Percentiles rank a stretch among this genome's conserved stretches.
Conservation (phyloP, 495 filamentous ascomycete species). For the Copromyces sp. region DNA sequence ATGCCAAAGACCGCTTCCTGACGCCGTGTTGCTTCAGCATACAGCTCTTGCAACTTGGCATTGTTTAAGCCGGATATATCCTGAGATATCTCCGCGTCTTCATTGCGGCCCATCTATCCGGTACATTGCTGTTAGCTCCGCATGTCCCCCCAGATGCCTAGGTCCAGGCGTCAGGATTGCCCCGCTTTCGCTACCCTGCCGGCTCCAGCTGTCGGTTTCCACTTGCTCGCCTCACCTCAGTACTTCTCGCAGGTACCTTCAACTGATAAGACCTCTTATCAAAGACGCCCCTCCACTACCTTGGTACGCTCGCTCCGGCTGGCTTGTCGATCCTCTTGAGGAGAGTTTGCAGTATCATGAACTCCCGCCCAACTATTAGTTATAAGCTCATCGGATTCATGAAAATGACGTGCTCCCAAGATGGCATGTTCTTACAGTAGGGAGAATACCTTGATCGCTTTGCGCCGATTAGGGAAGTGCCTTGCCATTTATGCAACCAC, state of each 20-base stretch:
- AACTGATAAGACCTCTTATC: not conserved
- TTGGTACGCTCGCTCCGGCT: not conserved
- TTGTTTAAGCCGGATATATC: not conserved
- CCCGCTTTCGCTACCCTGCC: not conserved
- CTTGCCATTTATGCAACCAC: not conserved
- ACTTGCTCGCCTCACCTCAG: not conserved
- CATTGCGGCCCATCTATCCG: not conserved
- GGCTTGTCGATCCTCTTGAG: not conserved
- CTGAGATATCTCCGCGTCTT: not conserved
- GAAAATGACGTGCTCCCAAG: not conserved
- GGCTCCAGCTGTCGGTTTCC: not conserved
- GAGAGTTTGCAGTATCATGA: not conserved
- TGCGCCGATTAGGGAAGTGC: not conserved
- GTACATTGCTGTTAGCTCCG: not conserved
- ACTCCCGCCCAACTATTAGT: not conserved
- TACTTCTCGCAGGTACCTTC: not conserved
- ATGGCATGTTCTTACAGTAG: not conserved
- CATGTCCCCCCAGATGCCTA: not conserved
- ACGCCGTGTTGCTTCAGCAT: not conserved
- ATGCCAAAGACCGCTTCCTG: not conserved
- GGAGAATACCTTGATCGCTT: not conserved
- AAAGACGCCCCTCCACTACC: not conserved
- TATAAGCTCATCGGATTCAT: not conserved
- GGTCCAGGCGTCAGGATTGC: not conserved
- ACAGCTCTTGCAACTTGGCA: not conserved